phyloP scores from a whole-genome alignment of 225 moss, liverwort and hornwort species.

The Marchantia polymorpha region DNA sequence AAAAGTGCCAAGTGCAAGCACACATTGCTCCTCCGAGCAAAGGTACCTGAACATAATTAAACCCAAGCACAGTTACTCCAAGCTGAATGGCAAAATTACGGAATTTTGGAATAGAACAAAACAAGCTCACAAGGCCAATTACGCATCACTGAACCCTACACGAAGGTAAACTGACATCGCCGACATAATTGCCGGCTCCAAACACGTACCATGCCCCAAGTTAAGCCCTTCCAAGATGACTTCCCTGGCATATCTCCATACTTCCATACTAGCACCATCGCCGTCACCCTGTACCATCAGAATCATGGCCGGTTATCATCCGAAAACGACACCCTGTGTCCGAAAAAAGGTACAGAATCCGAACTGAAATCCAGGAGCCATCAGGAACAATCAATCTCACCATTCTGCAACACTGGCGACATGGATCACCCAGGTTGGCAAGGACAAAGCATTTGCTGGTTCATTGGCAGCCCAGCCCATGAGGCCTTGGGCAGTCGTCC shows the following conservation, averaged over 20 bases:
- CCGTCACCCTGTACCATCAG: constrained; percentile 62
- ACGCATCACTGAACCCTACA: background rate
- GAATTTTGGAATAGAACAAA: background rate
- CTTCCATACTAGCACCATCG: constrained; percentile 88
- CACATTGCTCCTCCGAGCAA: constrained; percentile 95
- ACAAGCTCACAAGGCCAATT: background rate
- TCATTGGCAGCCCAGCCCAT: constrained; percentile 61
- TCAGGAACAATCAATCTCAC: constrained; percentile 34
- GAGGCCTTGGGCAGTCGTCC: constrained; percentile 16
- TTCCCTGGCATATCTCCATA: constrained; percentile 80
- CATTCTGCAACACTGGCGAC: constrained; percentile 94
- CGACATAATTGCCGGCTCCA: background rate
- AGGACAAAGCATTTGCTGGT: constrained; percentile 84
- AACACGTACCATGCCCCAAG: constrained; percentile 89
- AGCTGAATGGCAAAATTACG: background rate
- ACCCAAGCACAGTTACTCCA: background rate
- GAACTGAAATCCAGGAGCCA: background rate
- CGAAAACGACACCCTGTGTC: background rate
- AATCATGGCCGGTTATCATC: background rate
- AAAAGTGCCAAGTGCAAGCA: constrained; percentile 99
- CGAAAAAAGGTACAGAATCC: background rate
- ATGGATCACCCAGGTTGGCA: constrained; percentile 96
- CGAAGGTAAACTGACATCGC: background rate
- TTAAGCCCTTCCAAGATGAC: constrained; percentile 90
- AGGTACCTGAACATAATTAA: constrained; percentile 54